phyloP scores from a whole-genome alignment of 1,284 basidiomycete species.

The Fomitopsis palustris region DNA sequence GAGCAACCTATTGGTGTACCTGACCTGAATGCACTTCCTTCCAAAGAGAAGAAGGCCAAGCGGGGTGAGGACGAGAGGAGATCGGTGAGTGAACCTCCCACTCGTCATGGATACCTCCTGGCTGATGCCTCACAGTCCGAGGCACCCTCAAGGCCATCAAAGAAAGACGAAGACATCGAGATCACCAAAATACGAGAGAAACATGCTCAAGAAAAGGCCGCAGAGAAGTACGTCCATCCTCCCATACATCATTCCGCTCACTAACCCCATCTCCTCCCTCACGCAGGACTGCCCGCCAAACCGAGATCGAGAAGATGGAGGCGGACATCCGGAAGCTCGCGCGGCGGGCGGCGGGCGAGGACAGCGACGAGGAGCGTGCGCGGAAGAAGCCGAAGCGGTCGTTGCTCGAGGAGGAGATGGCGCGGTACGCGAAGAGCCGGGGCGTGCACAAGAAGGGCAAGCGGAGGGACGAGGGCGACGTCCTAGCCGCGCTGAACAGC shows the following conservation, averaged over 20 bases:
- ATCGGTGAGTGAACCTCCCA: conserved; percentile 1
- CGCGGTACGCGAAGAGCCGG: conserved; percentile 70
- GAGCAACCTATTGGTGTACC: conserved; percentile 24
- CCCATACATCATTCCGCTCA: conserved; percentile 1
- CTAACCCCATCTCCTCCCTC: not conserved
- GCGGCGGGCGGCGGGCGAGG: conserved; percentile 43
- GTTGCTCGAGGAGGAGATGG: conserved; percentile 74
- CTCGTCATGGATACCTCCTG: not conserved
- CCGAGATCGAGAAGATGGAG: conserved; percentile 86
- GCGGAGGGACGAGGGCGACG: conserved; percentile 71
- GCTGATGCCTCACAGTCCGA: not conserved
- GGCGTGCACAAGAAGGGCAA: conserved; percentile 60
- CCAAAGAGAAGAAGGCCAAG: conserved; percentile 20
- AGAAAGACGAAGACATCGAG: conserved; percentile 37
- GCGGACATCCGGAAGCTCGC: conserved; percentile 78
- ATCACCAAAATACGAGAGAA: conserved; percentile 68
- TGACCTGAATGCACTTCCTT: conserved; percentile 16
- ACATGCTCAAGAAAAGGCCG: conserved; percentile 65
- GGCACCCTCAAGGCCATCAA: conserved; percentile 30
- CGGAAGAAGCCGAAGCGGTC: conserved; percentile 67
- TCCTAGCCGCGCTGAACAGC: conserved; percentile 66
- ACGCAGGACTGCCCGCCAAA: conserved; percentile 61
- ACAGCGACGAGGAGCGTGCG: conserved; percentile 55
- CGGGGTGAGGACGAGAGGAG: conserved; percentile 11
- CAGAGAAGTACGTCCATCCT: conserved; percentile 39